Percentiles rank a stretch among this genome's conserved stretches.
These are phyloP conservation scores for Hericium rajendrae DNA, from an alignment of 768 basidiomycete genomes.

Conservation along the genomic window DNA sequence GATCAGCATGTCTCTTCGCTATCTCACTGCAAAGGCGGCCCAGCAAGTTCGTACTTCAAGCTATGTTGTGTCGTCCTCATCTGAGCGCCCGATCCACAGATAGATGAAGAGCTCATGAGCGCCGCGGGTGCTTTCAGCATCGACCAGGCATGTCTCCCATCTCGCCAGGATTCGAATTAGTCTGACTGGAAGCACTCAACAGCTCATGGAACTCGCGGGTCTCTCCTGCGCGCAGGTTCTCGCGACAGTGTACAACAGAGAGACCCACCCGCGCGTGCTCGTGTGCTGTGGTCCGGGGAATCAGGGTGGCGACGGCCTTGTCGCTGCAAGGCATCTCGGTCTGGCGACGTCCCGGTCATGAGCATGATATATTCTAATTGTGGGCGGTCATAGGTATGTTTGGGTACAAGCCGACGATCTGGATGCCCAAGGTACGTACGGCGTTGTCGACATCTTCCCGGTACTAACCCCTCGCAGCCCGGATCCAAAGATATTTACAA, in stretches of 20 bases:
- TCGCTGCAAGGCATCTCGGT: conserved; percentile 93
- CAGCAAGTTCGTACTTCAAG: conserved; percentile 49
- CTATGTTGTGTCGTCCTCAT: background rate
- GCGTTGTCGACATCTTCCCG: background rate
- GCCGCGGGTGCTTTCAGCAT: conserved; percentile 84
- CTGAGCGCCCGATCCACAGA: conserved; percentile 33
- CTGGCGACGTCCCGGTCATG: background rate
- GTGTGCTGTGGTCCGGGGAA: conserved; percentile 97
- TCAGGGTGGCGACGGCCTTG: conserved; percentile 95
- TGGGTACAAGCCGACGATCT: conserved; percentile 81
- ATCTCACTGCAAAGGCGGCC: conserved; percentile 34
- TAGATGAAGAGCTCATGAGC: conserved; percentile 93
- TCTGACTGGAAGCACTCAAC: background rate
- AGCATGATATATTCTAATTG: background rate
- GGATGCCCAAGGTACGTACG: conserved; percentile 79
- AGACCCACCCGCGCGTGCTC: conserved; percentile 67
- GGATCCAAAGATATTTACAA: conserved; percentile 91
- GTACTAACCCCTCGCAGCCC: conserved; percentile 38
- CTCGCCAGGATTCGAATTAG: background rate
- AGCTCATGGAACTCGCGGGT: conserved; percentile 97
- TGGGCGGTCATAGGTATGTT: conserved; percentile 58
- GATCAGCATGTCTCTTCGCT: conserved; percentile 10
- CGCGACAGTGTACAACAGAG: conserved; percentile 62
- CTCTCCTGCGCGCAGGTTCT: conserved; percentile 87
- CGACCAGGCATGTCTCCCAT: conserved; percentile 55